Percentiles rank a stretch among this genome's conserved stretches.
phyloP scores from a whole-genome alignment of 768 basidiomycete genomes.

The Rhizopogon sp. region DNA sequence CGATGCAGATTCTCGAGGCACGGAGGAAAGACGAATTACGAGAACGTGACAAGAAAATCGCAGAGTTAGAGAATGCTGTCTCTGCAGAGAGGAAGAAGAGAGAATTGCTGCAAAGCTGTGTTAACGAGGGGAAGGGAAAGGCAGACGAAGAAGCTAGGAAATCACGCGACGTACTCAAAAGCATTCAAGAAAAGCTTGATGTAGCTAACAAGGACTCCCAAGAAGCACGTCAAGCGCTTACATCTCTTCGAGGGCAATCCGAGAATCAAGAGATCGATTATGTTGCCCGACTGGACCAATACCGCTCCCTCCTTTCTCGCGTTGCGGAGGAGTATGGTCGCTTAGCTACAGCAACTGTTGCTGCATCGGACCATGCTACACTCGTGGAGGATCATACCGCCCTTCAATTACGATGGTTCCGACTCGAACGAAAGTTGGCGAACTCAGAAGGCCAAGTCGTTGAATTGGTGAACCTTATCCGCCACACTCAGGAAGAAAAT shows the following conservation, averaged over 20 bases:
- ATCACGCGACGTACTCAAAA: slow-evolving; percentile 27
- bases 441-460: slow-evolving; percentile 64
- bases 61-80: slow-evolving; percentile 51
- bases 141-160: slow-evolving; percentile 35
- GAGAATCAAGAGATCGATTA: slow-evolving; percentile 40
- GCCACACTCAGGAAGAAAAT: slow-evolving; percentile 52
- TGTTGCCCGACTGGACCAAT: slow-evolving; percentile 45
- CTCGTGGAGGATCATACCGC: slow-evolving; percentile 37
- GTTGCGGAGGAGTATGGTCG: slow-evolving; percentile 52
- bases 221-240: slow-evolving; percentile 28
- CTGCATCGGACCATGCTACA: slow-evolving; percentile 27
- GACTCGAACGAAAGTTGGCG: slow-evolving; percentile 63
- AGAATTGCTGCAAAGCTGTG: slow-evolving; percentile 39
- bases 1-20: slow-evolving; percentile 42
- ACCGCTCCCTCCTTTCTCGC: slow-evolving; percentile 37
- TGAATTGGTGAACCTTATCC: slow-evolving; percentile 60
- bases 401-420: slow-evolving; percentile 38
- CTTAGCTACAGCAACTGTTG: slow-evolving; percentile 42
- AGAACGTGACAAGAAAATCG: slow-evolving; percentile 48
- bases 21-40: slow-evolving; percentile 50
- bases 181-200: slow-evolving; percentile 33
- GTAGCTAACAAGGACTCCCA: slow-evolving; percentile 32
- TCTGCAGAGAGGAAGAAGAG: slow-evolving; percentile 45
- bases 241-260: slow-evolving; percentile 25
- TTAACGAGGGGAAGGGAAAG: slow-evolving; percentile 38